Evolutionary conservation across 108 stramenopile species (phyloP).

Genomic region (Skeletonema marinoi): DNA sequence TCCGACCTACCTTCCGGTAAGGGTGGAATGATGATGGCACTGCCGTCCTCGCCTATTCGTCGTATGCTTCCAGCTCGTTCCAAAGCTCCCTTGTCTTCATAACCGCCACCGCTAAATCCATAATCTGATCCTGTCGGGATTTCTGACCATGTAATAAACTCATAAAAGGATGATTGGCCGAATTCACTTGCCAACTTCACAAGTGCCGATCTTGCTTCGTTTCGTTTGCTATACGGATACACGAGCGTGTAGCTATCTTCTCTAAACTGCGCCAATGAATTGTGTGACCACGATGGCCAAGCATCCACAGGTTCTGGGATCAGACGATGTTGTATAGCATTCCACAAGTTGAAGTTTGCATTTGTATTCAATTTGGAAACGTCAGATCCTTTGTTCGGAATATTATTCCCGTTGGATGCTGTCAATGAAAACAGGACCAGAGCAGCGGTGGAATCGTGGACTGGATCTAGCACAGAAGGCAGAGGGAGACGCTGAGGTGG

Average conservation of each 20-base stretch:
- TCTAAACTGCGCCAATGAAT: constrained; percentile 25
- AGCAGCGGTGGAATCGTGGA: background rate
- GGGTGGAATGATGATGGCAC: constrained; percentile 10
- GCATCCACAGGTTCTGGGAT: constrained; percentile 28
- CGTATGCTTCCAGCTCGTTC: constrained; percentile 14
- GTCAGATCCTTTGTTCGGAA: background rate
- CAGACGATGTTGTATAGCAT: constrained; percentile 16
- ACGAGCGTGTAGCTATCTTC: constrained; percentile 30
- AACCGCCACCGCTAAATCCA: constrained; percentile 1
- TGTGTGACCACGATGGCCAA: constrained; percentile 44
- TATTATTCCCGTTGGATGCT: constrained; percentile 14
- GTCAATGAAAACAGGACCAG: constrained; percentile 29
- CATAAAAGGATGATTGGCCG: constrained; percentile 29
- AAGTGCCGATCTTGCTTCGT: constrained; percentile 20
- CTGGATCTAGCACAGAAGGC: constrained; percentile 22
- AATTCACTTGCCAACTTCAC: constrained; percentile 28
- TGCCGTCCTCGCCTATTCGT: constrained; percentile 22
- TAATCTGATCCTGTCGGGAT: background rate
- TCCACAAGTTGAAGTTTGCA: constrained; percentile 29
- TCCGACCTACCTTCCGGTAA: constrained; percentile 30
- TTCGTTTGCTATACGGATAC: constrained; percentile 18
- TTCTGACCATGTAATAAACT: constrained; percentile 40
- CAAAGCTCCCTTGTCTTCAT: background rate
- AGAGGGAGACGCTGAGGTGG: constrained; percentile 39
- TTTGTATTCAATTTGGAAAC: constrained; percentile 6